Base-by-base conservation (phyloP, 805 yeast species). In the Pichia nanzhaoensis region DNA sequence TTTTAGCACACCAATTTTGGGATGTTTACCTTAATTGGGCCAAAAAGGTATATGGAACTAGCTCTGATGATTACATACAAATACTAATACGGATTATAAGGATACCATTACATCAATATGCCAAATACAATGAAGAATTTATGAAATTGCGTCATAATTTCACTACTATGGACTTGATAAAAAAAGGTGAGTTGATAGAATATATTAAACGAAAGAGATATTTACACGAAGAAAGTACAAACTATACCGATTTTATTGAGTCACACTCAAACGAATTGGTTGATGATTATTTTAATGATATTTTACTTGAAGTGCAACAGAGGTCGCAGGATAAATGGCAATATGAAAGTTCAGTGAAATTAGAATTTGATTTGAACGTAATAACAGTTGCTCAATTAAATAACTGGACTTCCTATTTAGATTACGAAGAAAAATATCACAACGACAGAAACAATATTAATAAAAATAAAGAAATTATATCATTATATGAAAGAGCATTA, bases 31-130 rank as follows among this genome's bases (percentile, higher is more conserved):
- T 91, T 20, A 82, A 74, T 34, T 84, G 79, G 66, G 83, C 79
- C 53, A 60, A 67, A n/a, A 54, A 59, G 14, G 39, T 55, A 6
- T 53, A 55, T 9, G 65, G 65, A 21, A 61, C 63, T 14, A 57
- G 60, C 20, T 66, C 74, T 28, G 52, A 55, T 21, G 71, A 67
- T 32, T 60, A 73, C 4, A 55, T 68, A 2, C 59, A 61, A 3
- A 55, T 78, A 1, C 71, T 81, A 46, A 54, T 71, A 24, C 65
- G 66, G 47, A 63, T 80, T 38, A 61, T 78, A 34, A 57, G 58
- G 34, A 67, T 85, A 2, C 98, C 98, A 0, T 63, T 91, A 37
- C 91, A 91, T 62, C 95, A 89, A 55, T 90, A 88, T 60, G 82
- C 96, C 0, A 78, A 75, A 51, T 91, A 82, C 60, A 84, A 77